Evolutionary conservation across 345 rosid species (phyloP).

Genomic region (Schrenkiella parvula): DNA sequence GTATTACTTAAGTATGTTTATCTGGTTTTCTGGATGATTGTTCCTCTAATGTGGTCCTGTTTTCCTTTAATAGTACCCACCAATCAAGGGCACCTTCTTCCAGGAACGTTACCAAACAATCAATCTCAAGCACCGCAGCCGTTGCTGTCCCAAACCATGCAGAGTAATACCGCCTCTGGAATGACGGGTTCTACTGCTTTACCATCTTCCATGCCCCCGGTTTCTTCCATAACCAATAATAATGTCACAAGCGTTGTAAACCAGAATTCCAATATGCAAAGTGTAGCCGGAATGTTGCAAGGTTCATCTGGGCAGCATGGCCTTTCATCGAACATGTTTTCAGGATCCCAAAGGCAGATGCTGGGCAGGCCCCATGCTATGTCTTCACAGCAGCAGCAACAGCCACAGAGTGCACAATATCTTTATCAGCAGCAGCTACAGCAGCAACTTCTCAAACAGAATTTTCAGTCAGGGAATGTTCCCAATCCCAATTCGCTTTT

Average conservation of each 20-base stretch:
- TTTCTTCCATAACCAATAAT: conserved; percentile 54
- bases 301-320: conserved; percentile 61
- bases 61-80: conserved; percentile 39
- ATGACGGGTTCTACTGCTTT: conserved; percentile 65
- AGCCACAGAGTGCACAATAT: conserved; percentile 57
- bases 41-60: conserved; percentile 21
- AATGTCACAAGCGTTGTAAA: conserved; percentile 41
- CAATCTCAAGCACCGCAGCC: conserved; percentile 74
- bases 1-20: not conserved
- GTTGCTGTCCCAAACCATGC: conserved; percentile 58
- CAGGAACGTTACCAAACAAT: conserved; percentile 51
- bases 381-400: conserved; percentile 68
- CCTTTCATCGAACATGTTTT: conserved; percentile 48
- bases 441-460: conserved; percentile 62
- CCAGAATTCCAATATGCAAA: conserved; percentile 73
- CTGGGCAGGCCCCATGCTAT: conserved; percentile 58
- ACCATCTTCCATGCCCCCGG: conserved; percentile 57
- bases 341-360: conserved; percentile 65
- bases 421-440: conserved; percentile 62
- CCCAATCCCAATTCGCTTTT: conserved; percentile 52
- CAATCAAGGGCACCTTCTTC: conserved; percentile 58
- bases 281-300: conserved; percentile 60
- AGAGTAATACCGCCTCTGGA: conserved; percentile 57
- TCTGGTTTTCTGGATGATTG: conserved; percentile 16
- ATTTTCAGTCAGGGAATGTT: conserved; percentile 65